Evolutionary conservation across 2,329 filamentous ascomycete species (phyloP).

Genomic region (Sporothrix inflata): DNA sequence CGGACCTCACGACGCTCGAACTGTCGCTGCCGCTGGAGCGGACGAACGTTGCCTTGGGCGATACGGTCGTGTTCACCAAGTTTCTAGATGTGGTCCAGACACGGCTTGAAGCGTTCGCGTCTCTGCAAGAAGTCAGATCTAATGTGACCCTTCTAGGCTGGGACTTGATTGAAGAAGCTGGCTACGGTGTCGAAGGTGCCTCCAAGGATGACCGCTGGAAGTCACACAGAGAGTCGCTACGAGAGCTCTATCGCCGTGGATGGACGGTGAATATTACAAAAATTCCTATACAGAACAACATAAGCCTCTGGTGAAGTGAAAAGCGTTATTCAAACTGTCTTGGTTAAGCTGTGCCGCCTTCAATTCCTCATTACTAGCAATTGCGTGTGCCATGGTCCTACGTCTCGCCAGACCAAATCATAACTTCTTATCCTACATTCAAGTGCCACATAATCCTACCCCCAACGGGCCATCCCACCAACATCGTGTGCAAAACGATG

Average conservation of each 20-base stretch:
- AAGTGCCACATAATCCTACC: background rate
- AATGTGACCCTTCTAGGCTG: background rate
- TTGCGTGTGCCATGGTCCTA: background rate
- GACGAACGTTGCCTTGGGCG: background rate
- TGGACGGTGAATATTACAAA: background rate
- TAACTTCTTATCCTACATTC: slow-evolving; percentile 1
- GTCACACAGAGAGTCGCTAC: background rate
- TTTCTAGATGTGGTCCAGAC: background rate
- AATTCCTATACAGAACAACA: background rate
- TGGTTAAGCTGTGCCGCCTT: background rate
- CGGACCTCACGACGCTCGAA: background rate
- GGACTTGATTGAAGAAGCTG: background rate
- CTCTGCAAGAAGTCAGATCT: background rate
- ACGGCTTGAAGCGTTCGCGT: background rate
- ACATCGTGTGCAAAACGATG: background rate
- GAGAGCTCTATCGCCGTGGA: background rate
- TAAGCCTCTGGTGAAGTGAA: background rate
- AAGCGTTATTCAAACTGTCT: background rate
- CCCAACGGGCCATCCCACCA: background rate
- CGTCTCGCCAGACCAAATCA: background rate
- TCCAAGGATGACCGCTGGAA: background rate
- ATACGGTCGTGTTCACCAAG: background rate
- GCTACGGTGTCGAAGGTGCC: background rate
- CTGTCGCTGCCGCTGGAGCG: background rate
- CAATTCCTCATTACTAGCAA: background rate